Evolutionary conservation across 2,329 filamentous ascomycete species (phyloP).

Genomic region (Pseudogymnoascus sp.): DNA sequence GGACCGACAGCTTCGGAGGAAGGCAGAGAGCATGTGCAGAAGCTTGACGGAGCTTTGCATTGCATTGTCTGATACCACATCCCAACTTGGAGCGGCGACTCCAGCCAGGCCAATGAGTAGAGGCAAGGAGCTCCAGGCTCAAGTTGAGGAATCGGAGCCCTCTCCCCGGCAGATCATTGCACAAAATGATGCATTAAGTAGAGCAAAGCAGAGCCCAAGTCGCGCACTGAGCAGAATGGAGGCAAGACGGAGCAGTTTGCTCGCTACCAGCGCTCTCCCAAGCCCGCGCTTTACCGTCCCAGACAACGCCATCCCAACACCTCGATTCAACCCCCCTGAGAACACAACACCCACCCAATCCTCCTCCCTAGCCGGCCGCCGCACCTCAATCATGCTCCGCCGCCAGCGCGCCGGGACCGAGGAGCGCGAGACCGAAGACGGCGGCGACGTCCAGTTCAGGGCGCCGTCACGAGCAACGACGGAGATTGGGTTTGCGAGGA

Average conservation of each 20-base stretch:
- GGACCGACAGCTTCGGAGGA: slow-evolving; percentile 79
- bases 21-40: slow-evolving; percentile 87
- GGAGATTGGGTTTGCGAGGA: slow-evolving; percentile 39
- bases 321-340: slow-evolving; percentile 24
- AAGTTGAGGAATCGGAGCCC: not conserved
- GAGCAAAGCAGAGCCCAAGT: slow-evolving; percentile 11
- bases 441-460: slow-evolving; percentile 44
- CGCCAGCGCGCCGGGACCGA: slow-evolving; percentile 25
- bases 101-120: slow-evolving; percentile 16
- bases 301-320: slow-evolving; percentile 27
- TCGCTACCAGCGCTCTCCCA: slow-evolving; percentile 24
- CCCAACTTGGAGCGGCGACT: slow-evolving; percentile 9
- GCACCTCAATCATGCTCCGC: slow-evolving; percentile 47
- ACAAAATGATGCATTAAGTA: not conserved
- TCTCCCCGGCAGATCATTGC: not conserved
- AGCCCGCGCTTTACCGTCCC: slow-evolving; percentile 24
- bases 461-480: slow-evolving; percentile 51
- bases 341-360: slow-evolving; percentile 31
- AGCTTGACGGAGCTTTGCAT: slow-evolving; percentile 89
- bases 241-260: slow-evolving; percentile 27
- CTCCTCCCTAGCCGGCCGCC: slow-evolving; percentile 45
- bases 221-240: slow-evolving; percentile 28
- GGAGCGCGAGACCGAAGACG: slow-evolving; percentile 35
- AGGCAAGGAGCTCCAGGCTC: not conserved
- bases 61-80: slow-evolving; percentile 55